Evolutionary conservation across 768 basidiomycete genomes (phyloP), one percentile per base, ranked within the genome.

Genomic region (Calocybe cyanea): DNA sequence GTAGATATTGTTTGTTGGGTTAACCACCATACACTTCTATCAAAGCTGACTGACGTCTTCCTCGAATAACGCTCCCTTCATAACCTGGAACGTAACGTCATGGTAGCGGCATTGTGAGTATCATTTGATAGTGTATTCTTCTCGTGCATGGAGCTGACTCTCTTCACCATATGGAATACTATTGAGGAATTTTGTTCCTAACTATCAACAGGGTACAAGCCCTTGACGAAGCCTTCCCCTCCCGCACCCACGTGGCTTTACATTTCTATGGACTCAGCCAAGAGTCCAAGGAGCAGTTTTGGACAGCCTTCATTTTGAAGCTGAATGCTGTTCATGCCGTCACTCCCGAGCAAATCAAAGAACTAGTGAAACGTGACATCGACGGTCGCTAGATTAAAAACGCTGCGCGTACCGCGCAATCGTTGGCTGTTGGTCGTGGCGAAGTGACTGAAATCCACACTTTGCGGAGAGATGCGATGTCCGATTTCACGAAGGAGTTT

Each of bases 341-440:
- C 24, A 64, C 68, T 1, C 52, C 56, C 1, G 71, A 68, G 19
- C 63, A 83, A 48, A 67, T 81, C 32, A 61, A 56, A 23, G 60
- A 65, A 35, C 65, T 85, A 6, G 75, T 77, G 2, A 65, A 63
- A 57, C 67, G 75, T 50, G 67, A 74, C 34, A 67, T 84, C 47
- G 84, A 84, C 55, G 83, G 83, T 8, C 56, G 81, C 34, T 79
- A 83, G 64, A 83, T 84, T 57, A 86, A 83, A 75, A 85, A 86
- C 51, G 79, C 78, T 5, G 78, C 77, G 18, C 68, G 78, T 50
- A 85, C 81, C 2, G 82, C 82, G n/a, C 73, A 75, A 44, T 77
- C 78, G 41, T 66, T 84, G 23, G 81, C 83, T 13, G 48, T 66
- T 4, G 78, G 72, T 0, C 60, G 73, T 15, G 66, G 69, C 28